phyloP scores from a whole-genome alignment of 2,329 filamentous ascomycete species.

The Apiospora rasikravindrae region DNA sequence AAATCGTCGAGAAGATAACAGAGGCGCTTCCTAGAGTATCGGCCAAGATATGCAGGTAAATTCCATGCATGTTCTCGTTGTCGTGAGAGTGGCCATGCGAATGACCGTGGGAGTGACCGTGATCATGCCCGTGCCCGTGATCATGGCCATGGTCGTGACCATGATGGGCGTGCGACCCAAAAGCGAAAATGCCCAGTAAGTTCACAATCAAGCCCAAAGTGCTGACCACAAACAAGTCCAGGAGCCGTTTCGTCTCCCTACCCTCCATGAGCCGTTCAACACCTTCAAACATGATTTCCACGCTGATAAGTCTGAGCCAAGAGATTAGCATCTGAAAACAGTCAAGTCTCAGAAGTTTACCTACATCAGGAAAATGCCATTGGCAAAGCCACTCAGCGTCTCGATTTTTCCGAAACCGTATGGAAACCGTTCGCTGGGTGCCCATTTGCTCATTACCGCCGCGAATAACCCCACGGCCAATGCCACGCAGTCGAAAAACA shows the following conservation, averaged over 20 bases:
- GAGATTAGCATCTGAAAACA: neutral
- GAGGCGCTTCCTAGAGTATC: constrained; percentile 94
- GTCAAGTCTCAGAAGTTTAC: constrained; percentile 34
- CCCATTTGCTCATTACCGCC: constrained; percentile 96
- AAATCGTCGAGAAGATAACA: constrained; percentile 87
- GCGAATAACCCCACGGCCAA: constrained; percentile 89
- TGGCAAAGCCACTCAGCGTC: constrained; percentile 93
- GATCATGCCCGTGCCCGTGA: constrained; percentile 41
- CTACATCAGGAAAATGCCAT: constrained; percentile 91
- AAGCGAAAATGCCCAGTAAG: constrained; percentile 87
- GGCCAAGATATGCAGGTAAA: constrained; percentile 93
- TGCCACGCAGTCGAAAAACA: constrained; percentile 98
- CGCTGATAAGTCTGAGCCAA: constrained; percentile 75
- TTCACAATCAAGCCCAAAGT: constrained; percentile 87
- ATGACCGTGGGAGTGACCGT: constrained; percentile 42
- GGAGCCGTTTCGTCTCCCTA: constrained; percentile 80
- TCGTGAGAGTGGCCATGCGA: constrained; percentile 51
- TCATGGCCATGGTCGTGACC: constrained; percentile 36
- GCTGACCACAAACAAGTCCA: constrained; percentile 89
- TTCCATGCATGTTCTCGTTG: constrained; percentile 98
- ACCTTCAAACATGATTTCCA: constrained; percentile 96
- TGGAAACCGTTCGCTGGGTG: constrained; percentile 84
- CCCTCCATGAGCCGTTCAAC: constrained; percentile 86
- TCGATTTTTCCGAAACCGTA: constrained; percentile 98
- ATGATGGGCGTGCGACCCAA: constrained; percentile 66